These are phyloP conservation scores for Nidularia sp. DNA, from an alignment of 768 basidiomycete species.

Conservation along the genomic window DNA sequence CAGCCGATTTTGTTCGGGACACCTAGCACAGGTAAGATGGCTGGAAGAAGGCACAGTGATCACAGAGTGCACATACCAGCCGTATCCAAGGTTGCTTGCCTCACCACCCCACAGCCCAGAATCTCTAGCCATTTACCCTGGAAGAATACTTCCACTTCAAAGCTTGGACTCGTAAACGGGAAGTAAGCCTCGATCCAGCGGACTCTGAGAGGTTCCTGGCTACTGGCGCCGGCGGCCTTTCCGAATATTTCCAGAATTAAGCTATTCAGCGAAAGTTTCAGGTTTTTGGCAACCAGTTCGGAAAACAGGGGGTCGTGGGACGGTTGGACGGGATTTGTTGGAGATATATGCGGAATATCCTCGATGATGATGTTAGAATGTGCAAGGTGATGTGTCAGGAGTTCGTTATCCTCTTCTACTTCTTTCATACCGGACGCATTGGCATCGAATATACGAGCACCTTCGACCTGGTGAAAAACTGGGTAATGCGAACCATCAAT, in stretches of 20 bases:
- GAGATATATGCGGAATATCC: slow-evolving; percentile 72
- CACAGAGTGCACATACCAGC: slow-evolving; percentile 56
- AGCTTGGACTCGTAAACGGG: slow-evolving; percentile 97
- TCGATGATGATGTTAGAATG: slow-evolving; percentile 80
- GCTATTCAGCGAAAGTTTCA: slow-evolving; percentile 87
- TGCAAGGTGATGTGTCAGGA: slow-evolving; percentile 55
- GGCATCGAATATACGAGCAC: slow-evolving; percentile 75
- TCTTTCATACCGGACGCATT: slow-evolving; percentile 53
- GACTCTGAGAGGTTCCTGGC: slow-evolving; percentile 73
- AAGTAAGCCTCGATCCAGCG: slow-evolving; percentile 99
- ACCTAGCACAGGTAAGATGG: slow-evolving; percentile 34
- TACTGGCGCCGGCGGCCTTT: slow-evolving; percentile 40
- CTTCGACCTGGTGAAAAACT: slow-evolving; percentile 98
- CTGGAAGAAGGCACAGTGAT: slow-evolving; percentile 13
- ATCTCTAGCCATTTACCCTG: slow-evolving; percentile 97
- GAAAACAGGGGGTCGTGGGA: slow-evolving; percentile 73
- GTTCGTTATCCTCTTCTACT: slow-evolving; percentile 68
- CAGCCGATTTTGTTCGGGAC: slow-evolving; percentile 86
- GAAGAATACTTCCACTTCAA: slow-evolving; percentile 97
- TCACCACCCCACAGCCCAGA: slow-evolving; percentile 88
- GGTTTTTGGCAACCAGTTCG: slow-evolving; percentile 71
- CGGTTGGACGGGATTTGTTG: slow-evolving; percentile 77
- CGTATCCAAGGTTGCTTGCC: slow-evolving; percentile 82
- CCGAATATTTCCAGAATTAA: slow-evolving; percentile 84
- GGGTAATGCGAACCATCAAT: slow-evolving; percentile 97